phyloP scores from a whole-genome alignment of 148 eudicot genomes.

The Persicaria tinctoria region DNA sequence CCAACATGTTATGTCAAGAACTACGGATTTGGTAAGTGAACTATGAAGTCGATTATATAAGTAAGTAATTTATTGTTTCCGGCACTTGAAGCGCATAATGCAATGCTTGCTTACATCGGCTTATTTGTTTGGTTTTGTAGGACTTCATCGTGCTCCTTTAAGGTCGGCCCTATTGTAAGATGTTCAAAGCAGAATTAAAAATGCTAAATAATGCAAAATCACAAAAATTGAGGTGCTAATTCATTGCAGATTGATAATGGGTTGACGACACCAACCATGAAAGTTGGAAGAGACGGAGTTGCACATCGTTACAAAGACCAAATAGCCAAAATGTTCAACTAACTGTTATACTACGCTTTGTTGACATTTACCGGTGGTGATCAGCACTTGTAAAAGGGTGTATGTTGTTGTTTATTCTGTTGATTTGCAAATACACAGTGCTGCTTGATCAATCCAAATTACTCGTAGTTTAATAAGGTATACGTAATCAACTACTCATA shows the following conservation, averaged over 20 bases:
- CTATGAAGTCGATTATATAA: slow-evolving; percentile 30
- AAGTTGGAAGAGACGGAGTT: slow-evolving; percentile 77
- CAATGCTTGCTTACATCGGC: too few relatives aligned
- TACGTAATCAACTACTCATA: too few relatives aligned
- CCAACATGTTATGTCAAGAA: slow-evolving; percentile 47
- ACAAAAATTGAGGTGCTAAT: not conserved
- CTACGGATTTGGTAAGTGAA: slow-evolving; percentile 61
- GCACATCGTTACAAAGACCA: slow-evolving; percentile 52
- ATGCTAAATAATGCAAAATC: not conserved
- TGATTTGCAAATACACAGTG: too few relatives aligned
- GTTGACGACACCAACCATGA: slow-evolving; percentile 90
- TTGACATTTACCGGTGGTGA: not conserved
- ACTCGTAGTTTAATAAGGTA: too few relatives aligned
- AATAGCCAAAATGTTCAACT: slow-evolving; percentile 41
- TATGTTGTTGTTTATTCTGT: too few relatives aligned
- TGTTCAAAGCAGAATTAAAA: not conserved
- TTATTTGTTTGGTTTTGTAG: slow-evolving; percentile 31
- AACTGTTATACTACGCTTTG: not conserved
- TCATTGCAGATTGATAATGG: slow-evolving; percentile 78
- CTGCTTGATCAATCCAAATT: too few relatives aligned
- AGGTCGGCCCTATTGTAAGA: slow-evolving; percentile 77
- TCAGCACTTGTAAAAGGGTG: too few relatives aligned
- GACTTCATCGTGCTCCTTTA: slow-evolving; percentile 72
- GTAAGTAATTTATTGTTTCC: not conserved
- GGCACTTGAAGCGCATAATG: too few relatives aligned